These are phyloP conservation scores for Penicillium sumatraense DNA, from an alignment of 2,329 filamentous ascomycete genomes.

Conservation along the genomic window DNA sequence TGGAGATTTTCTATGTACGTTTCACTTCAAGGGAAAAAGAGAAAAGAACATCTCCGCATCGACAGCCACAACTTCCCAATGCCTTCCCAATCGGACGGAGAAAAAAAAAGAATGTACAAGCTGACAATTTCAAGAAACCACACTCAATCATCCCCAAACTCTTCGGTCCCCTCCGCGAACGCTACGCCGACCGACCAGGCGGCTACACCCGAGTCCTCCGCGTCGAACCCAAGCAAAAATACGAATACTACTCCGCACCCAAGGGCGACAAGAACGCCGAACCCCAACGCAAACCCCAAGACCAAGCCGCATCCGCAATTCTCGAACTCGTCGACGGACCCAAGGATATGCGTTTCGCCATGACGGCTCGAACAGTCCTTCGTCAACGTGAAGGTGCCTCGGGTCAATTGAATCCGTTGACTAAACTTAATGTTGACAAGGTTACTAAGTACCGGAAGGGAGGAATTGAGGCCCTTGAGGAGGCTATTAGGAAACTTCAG, in stretches of 20 bases:
- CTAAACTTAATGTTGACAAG: slow-evolving; percentile 78
- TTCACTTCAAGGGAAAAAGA: background rate
- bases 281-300: slow-evolving; percentile 50
- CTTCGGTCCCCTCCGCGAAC: slow-evolving; percentile 78
- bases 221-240: slow-evolving; percentile 78
- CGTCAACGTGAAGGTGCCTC: slow-evolving; percentile 58
- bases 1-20: slow-evolving; percentile 83
- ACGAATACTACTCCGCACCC: slow-evolving; percentile 25
- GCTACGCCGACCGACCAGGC: slow-evolving; percentile 79
- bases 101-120: background rate
- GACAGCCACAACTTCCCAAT: slow-evolving; percentile 2
- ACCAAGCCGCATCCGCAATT: slow-evolving; percentile 88
- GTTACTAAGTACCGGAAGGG: slow-evolving; percentile 74
- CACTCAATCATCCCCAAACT: slow-evolving; percentile 73
- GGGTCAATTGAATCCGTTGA: slow-evolving; percentile 69
- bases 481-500: slow-evolving; percentile 64
- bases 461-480: slow-evolving; percentile 70
- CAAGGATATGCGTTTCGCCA: slow-evolving; percentile 89
- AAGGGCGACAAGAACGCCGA: slow-evolving; percentile 21
- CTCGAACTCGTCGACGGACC: slow-evolving; percentile 95
- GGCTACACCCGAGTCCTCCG: slow-evolving; percentile 95
- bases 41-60: background rate
- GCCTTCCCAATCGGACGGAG: background rate
- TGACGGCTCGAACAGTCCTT: slow-evolving; percentile 86
- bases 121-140: slow-evolving; percentile 37